phyloP scores from a whole-genome alignment of 305 asterid genomes.

The Euphrasia arctica region DNA sequence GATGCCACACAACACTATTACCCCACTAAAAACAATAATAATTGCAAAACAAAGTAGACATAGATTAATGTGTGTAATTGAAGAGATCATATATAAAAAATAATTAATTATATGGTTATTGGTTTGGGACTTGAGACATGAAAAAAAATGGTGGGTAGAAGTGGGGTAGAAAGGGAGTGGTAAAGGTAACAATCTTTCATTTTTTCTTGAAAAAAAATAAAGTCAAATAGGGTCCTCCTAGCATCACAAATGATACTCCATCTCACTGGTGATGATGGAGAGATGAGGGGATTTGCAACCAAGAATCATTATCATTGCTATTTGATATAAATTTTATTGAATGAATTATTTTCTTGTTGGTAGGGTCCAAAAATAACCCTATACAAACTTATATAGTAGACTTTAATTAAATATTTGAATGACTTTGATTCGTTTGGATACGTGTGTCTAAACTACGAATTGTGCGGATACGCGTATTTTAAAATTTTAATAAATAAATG shows the following conservation, averaged over 20 bases:
- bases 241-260: slow-evolving; percentile 36
- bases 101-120: background rate
- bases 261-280: slow-evolving; percentile 39
- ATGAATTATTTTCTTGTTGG: slow-evolving; percentile 4
- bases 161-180: slow-evolving; percentile 65
- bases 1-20: too few species aligned
- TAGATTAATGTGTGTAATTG: slow-evolving; percentile 54
- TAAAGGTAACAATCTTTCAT: slow-evolving; percentile 81
- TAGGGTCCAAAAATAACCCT: slow-evolving; percentile 32
- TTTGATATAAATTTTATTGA: slow-evolving; percentile 21
- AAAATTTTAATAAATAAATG: too few species aligned
- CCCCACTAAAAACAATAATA: background rate
- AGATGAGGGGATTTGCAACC: slow-evolving; percentile 57
- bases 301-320: slow-evolving; percentile 69
- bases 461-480: too few species aligned
- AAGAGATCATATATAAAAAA: slow-evolving; percentile 56
- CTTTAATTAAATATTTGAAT: too few species aligned
- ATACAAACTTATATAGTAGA: too few species aligned
- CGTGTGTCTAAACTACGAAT: too few species aligned
- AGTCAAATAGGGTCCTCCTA: slow-evolving; percentile 70
- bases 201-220: slow-evolving; percentile 34
- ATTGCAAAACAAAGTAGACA: background rate
- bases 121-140: too few species aligned
- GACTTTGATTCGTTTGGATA: too few species aligned
- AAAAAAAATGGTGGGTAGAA: slow-evolving; percentile 57